Percentiles rank a stretch among this genome's conserved stretches.
Evolutionary conservation across 148 eudicot species (phyloP).

Genomic region (Rhododendron griersonianum): DNA sequence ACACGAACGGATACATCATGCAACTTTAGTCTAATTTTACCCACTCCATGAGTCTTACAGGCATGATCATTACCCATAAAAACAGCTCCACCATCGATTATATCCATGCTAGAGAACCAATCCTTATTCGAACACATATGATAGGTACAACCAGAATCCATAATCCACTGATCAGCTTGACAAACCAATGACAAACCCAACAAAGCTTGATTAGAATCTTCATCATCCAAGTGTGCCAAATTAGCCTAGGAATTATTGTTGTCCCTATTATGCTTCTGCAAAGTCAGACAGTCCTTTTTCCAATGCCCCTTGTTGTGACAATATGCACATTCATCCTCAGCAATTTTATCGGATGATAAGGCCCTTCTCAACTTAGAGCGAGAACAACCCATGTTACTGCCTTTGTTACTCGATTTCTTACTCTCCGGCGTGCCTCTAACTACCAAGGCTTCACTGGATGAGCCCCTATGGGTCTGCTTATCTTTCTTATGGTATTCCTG

Average conservation of each 20-base stretch:
- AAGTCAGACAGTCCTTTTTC: neutral
- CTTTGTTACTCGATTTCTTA: neutral
- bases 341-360: neutral
- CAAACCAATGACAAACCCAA: neutral
- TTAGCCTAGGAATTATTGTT: neutral
- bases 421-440: neutral
- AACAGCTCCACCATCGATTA: neutral
- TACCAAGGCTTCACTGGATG: neutral
- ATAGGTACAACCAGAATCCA: neutral
- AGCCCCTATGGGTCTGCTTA: neutral
- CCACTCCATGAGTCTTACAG: neutral
- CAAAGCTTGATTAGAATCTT: neutral
- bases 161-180: neutral
- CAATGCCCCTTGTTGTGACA: slow-evolving; percentile 3
- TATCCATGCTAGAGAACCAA: neutral
- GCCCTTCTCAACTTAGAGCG: neutral
- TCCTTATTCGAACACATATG: neutral
- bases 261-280: neutral
- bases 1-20: neutral
- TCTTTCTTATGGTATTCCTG: too few relatives aligned
- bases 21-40: neutral
- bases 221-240: neutral
- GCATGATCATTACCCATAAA: neutral
- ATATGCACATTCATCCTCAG: neutral
- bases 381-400: neutral